These are phyloP conservation scores for Nicotiana noctiflora DNA, from an alignment of 257 asterid genomes.

Conservation along the genomic window DNA sequence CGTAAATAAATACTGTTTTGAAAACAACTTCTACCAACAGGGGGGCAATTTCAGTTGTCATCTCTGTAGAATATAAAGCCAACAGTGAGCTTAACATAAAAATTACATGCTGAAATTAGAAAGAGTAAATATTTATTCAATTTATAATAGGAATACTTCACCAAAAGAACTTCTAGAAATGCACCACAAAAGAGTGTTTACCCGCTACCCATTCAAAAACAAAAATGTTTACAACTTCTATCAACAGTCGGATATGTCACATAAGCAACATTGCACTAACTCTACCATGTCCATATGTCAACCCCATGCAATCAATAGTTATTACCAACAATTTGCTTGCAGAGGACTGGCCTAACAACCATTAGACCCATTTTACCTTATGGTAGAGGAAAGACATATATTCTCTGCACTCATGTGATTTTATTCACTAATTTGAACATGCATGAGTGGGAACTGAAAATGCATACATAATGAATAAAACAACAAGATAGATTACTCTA, in stretches of 20 bases:
- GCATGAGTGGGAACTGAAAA: background rate
- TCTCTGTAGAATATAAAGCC: constrained; percentile 31
- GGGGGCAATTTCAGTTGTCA: constrained; percentile 56
- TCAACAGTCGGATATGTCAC: background rate
- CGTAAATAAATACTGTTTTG: constrained; percentile 61
- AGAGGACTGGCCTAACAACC: constrained; percentile 1
- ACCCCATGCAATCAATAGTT: background rate
- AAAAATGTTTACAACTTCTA: background rate
- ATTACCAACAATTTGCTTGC: background rate
- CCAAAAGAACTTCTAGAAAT: background rate
- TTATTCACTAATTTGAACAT: background rate
- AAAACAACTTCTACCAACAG: constrained; percentile 67
- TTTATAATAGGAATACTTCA: background rate
- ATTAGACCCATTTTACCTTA: background rate
- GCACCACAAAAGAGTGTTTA: background rate
- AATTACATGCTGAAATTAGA: background rate
- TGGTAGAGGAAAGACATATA: background rate
- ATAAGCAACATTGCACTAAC: background rate
- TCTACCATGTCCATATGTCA: background rate
- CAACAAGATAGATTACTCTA: background rate
- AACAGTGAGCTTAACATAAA: background rate
- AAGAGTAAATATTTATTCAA: background rate
- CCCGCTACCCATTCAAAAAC: background rate
- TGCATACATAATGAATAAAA: background rate
- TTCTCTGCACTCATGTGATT: background rate